Percentiles rank a stretch among this genome's conserved stretches.
Evolutionary conservation across 1,139 yeast species (phyloP).

Genomic region (Scheffersomyces insectosa): DNA sequence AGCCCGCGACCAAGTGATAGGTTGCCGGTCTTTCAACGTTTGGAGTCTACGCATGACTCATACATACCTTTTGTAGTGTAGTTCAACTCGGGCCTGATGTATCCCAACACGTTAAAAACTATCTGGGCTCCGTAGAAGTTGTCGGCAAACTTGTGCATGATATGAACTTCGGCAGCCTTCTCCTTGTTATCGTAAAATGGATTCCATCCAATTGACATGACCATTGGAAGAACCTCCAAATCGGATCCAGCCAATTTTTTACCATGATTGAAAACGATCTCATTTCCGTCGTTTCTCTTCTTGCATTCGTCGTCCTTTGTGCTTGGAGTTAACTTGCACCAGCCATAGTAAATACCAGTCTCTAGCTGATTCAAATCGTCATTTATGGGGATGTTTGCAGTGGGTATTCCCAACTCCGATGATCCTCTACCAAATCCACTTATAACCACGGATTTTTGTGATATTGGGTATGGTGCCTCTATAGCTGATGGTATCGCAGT

Average conservation of each 20-base stretch:
- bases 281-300: conserved; percentile 44
- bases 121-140: conserved; percentile 84
- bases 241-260: conserved; percentile 36
- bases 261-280: conserved; percentile 65
- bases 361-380: conserved; percentile 50
- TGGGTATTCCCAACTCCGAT: conserved; percentile 89
- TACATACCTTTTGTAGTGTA: conserved; percentile 64
- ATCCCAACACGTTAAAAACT: conserved; percentile 74
- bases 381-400: conserved; percentile 82
- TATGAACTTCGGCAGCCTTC: conserved; percentile 85
- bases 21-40: background rate
- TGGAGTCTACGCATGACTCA: background rate
- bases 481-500: conserved; percentile 49
- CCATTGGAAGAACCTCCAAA: conserved; percentile 72
- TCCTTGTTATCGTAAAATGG: conserved; percentile 82
- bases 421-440: conserved; percentile 97
- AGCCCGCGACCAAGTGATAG: background rate
- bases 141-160: conserved; percentile 66
- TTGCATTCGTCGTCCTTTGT: conserved; percentile 2
- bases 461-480: conserved; percentile 66
- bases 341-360: conserved; percentile 93
- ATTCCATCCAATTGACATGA: conserved; percentile 94
- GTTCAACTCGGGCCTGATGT: conserved; percentile 86
- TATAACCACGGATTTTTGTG: conserved; percentile 54
- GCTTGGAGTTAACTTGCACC: conserved; percentile 47